Evolutionary conservation across 805 yeast species (phyloP), one percentile per base, ranked within the genome.

Genomic region (Candida ipomoeae): DNA sequence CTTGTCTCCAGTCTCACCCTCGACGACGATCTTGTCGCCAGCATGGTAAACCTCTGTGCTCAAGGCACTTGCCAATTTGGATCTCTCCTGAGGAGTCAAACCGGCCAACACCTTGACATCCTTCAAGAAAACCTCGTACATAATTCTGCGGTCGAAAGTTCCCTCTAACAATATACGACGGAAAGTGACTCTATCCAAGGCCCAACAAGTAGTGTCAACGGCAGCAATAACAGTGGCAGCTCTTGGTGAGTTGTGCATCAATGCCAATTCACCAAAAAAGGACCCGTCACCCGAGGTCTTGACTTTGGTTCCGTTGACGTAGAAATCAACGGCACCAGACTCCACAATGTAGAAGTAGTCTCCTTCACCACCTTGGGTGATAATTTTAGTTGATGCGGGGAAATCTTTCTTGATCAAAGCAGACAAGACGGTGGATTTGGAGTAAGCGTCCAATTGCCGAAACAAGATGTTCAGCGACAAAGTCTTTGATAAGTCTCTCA

Each of bases 241-340:
- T 70, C 99, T 84, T 54, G 97, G 97, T 17, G 97, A 84, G 68
- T 94, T 92, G 74, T 94, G 92, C 96, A 94, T 90, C 61, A 94
- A 78, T 3, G 99, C 99, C 62, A 94, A 79, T 69, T 94, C 99
- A 64, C 99, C 99, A 69, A 94, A 94, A 41, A 92, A 84, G 4
- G 96, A 82, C 6, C 98, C 97, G 37, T 89, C 83, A 8, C 88
- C 85, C n/a, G 88, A 79, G 1, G 86, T 74, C 63, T 81, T 84
- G 36, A 90, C 92, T 61, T 82, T 79, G 40, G 78, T 65, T 47
- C 82, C 86, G 65, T 89, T 81, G 32, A 87, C 91, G 59, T 77
- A 79, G 62, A 83, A 91, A 55, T 89, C 92, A 50, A 94, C 97
- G 1, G 77, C 69, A 49, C 99, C 99, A 6, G 74, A 68, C 69